Percentiles rank a stretch among this genome's conserved stretches.
Conservation (phyloP, 495 filamentous ascomycete genomes). For the Umbilicaria muhlenbergii region DNA sequence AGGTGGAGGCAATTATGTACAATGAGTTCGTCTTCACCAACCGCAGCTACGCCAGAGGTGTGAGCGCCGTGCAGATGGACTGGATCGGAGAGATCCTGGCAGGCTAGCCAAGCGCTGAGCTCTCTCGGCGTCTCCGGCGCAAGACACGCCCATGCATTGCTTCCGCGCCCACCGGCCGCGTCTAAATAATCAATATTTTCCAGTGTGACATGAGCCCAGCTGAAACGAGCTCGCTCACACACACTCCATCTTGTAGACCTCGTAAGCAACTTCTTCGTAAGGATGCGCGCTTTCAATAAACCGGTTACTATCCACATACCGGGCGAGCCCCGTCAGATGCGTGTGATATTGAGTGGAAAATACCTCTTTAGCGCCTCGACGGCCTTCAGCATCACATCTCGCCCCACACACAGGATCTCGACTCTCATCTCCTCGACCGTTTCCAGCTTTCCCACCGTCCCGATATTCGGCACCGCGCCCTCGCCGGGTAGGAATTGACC, state of each 20-base stretch:
- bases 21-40: conserved; percentile 91
- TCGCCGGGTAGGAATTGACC: conserved; percentile 27
- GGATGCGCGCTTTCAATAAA: conserved; percentile 40
- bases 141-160: too few species aligned
- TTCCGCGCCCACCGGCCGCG: too few species aligned
- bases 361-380: conserved; percentile 22
- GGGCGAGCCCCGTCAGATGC: too few species aligned
- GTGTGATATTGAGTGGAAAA: too few species aligned
- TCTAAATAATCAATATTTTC: too few species aligned
- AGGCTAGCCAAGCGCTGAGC: conserved; percentile 2
- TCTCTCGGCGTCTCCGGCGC: too few species aligned
- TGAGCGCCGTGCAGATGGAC: conserved; percentile 71
- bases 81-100: conserved; percentile 67
- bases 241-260: conserved; percentile 55
- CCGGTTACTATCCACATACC: background rate
- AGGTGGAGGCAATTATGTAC: conserved; percentile 89
- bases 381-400: conserved; percentile 27
- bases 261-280: conserved; percentile 58
- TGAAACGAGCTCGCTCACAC: conserved; percentile 23
- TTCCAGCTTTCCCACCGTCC: conserved; percentile 24
- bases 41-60: conserved; percentile 77
- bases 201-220: too few species aligned
- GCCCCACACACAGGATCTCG: conserved; percentile 37
- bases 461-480: conserved; percentile 26
- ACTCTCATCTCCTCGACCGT: conserved; percentile 34